Evolutionary conservation across 305 asterid genomes (phyloP).

Genomic region (Fraxinus greggii): DNA sequence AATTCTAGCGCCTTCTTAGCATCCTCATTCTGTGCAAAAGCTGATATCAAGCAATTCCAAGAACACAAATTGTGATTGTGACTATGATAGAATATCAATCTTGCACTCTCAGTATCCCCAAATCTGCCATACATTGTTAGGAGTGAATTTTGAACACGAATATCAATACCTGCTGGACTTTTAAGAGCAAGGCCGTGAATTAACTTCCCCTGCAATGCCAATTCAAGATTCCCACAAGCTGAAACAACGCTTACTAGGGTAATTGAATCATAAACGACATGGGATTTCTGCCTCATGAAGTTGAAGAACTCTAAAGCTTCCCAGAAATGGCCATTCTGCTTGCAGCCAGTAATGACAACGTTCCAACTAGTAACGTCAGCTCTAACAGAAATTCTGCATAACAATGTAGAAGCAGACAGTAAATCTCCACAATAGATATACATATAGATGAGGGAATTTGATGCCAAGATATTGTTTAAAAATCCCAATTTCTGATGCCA

Average conservation of each 20-base stretch:
- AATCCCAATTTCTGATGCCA: conserved; percentile 65
- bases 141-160: conserved; percentile 55
- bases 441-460: conserved; percentile 61
- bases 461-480: conserved; percentile 33
- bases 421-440: conserved; percentile 51
- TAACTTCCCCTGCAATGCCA: conserved; percentile 39
- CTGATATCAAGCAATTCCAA: conserved; percentile 67
- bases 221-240: conserved; percentile 61
- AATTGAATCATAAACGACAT: conserved; percentile 32
- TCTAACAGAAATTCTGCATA: conserved; percentile 26
- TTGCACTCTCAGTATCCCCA: conserved; percentile 56
- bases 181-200: conserved; percentile 52
- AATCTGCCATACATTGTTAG: conserved; percentile 71
- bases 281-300: conserved; percentile 49
- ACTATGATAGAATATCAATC: conserved; percentile 41
- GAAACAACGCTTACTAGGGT: conserved; percentile 50
- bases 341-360: conserved; percentile 59
- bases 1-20: conserved; percentile 51
- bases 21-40: conserved; percentile 55
- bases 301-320: conserved; percentile 54
- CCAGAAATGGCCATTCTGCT: conserved; percentile 40
- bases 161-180: conserved; percentile 34
- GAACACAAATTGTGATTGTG: conserved; percentile 52
- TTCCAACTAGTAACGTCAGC: conserved; percentile 60
- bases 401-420: conserved; percentile 46